Evolutionary conservation across 2,329 filamentous ascomycete genomes (phyloP), one percentile per base, ranked within the genome.

Genomic region (Alternaria viburni): DNA sequence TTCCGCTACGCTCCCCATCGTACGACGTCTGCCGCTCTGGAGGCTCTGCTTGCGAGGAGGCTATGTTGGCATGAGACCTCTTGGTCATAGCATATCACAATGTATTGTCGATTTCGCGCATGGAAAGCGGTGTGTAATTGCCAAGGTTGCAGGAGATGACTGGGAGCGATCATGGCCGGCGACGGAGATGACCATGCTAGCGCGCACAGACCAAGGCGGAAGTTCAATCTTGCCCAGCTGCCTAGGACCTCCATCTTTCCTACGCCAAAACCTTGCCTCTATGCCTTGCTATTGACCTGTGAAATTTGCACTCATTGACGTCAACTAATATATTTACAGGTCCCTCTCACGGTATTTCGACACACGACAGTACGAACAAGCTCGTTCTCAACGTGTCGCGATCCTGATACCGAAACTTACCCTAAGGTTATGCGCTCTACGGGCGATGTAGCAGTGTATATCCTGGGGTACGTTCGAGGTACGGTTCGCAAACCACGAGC

Each of bases 71-170:
- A 60, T 66, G 67, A 25, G 75, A 49, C 66, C 76, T 73, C 69
- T 79, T 79, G 68, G 74, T 79, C 77, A 79, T 79, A 73, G 70
- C 74, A 78, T 75, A 50, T 52, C 61, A 62, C 36, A 51, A 44
- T 59, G 49, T 55, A 36, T 49, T 44, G 46, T 28, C n/a, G 32
- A 41, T 55, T 49, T 46, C 44, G 17, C 57, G 61, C 58, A 66
- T 62, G 21, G 52, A 25, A 58, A 54, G 28, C 21, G 51, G 45
- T 49, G 51, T 9, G 30, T 19, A 12, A 15, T n/a, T 47, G 47
- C n/a, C 36, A 57, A 17, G 12, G 32, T 28, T 28, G 32, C 11
- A 25, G 23, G 54, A 62, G 51, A 58, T 61, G 58, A 44, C 32
- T 59, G 52, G 26, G 23, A 43, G 30, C 26, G 17, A 44, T 26